Percentiles rank a stretch among this genome's conserved stretches.
phyloP scores from a whole-genome alignment of 768 basidiomycete genomes.

The Pseudohyphozyma bogoriensis region DNA sequence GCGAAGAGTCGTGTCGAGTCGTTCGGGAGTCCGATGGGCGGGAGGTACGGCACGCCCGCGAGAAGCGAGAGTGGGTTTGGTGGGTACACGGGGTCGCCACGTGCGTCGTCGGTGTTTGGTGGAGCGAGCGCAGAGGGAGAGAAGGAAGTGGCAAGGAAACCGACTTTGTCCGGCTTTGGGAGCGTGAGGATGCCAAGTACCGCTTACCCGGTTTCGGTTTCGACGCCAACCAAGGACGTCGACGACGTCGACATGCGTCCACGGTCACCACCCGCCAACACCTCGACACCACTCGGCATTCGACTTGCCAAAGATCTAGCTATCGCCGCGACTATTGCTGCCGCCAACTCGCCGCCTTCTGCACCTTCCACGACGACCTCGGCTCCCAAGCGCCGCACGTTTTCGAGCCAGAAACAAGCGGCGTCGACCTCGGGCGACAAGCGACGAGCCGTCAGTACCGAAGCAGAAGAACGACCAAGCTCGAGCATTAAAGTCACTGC shows the following conservation, averaged over 20 bases:
- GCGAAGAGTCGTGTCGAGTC: background rate
- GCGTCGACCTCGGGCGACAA: background rate
- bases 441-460: background rate
- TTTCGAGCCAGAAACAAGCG: background rate
- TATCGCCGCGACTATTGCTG: constrained; percentile 1
- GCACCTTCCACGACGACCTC: background rate
- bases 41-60: background rate
- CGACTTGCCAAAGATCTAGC: constrained; percentile 3
- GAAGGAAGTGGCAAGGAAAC: background rate
- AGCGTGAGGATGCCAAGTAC: constrained; percentile 2
- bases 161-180: constrained; percentile 14
- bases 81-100: background rate
- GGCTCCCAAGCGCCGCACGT: background rate
- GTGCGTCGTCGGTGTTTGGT: background rate
- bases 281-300: background rate
- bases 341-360: background rate
- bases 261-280: background rate
- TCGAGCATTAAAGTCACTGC: background rate
- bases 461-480: background rate
- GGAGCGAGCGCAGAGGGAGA: background rate
- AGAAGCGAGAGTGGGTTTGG: background rate
- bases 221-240: background rate
- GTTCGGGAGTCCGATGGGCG: background rate
- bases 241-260: background rate
- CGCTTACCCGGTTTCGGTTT: background rate